These are phyloP conservation scores for Paramecium primaurelia DNA, from an alignment of 73 alveolate species.

Conservation along the genomic window DNA sequence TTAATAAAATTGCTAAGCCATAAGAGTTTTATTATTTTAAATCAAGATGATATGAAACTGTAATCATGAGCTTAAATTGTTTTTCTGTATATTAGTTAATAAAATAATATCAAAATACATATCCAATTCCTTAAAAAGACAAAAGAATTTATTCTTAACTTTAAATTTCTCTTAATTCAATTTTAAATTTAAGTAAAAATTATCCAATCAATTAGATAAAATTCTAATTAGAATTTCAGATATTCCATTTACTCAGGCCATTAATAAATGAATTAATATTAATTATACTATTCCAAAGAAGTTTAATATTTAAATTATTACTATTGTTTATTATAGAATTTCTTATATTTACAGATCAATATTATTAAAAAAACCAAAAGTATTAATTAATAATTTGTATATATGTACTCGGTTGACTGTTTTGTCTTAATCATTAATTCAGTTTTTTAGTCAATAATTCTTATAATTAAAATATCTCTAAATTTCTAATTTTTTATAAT, in stretches of 20 bases:
- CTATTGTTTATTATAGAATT: no score
- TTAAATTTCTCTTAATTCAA: background rate
- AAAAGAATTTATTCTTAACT: background rate
- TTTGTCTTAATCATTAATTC: no score
- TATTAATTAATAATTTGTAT: no score
- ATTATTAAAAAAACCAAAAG: background rate
- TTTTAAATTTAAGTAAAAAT: background rate
- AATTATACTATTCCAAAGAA: background rate
- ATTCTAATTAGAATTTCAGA: background rate
- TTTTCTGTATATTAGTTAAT: slow-evolving; percentile 15
- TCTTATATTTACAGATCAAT: background rate
- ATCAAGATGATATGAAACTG: background rate
- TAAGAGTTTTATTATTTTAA: slow-evolving; percentile 15
- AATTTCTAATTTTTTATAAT: no score
- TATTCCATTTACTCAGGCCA: background rate
- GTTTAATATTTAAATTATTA: background rate
- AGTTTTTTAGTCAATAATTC: no score
- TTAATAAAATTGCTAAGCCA: slow-evolving; percentile 24
- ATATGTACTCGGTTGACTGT: no score
- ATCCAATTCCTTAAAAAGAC: background rate
- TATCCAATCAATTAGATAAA: background rate
- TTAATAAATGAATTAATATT: background rate
- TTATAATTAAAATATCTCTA: no score
- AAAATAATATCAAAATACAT: background rate
- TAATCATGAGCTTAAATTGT: background rate